A percentile compares a stretch with the other conserved stretches of the same genome.
Conservation (phyloP, 2,329 filamentous ascomycete genomes). For the Verticillium dahliae region DNA sequence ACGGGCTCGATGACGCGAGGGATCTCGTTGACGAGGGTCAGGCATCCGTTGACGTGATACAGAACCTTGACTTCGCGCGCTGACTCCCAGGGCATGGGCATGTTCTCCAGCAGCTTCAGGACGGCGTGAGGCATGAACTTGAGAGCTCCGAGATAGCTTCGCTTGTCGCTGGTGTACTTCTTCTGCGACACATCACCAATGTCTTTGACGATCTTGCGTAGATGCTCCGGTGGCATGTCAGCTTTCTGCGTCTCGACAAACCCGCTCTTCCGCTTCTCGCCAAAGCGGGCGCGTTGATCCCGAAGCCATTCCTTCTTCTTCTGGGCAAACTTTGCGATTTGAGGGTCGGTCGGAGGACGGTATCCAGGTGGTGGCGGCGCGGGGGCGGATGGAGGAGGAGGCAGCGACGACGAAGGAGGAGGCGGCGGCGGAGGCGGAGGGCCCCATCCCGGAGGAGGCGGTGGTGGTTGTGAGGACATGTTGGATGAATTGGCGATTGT, state of each 20-base stretch:
- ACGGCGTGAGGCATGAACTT: slow-evolving; percentile 99
- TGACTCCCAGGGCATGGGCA: slow-evolving; percentile 99
- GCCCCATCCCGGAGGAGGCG: slow-evolving; percentile 53
- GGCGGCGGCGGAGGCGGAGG: slow-evolving; percentile 40
- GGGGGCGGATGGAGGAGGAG: slow-evolving; percentile 49
- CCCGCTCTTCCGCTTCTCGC: slow-evolving; percentile 92
- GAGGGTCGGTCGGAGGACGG: slow-evolving; percentile 71
- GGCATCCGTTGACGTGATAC: slow-evolving; percentile 95
- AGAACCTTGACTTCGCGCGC: slow-evolving; percentile 94
- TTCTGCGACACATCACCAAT: slow-evolving; percentile 99
- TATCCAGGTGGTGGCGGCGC: slow-evolving; percentile 82
- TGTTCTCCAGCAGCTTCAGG: slow-evolving; percentile 94
- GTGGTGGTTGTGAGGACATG: slow-evolving; percentile 48
- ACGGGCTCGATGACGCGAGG: slow-evolving; percentile 96
- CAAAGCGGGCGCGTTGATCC: slow-evolving; percentile 83
- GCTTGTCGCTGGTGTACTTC: slow-evolving; percentile 98
- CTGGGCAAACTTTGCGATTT: slow-evolving; percentile 89
- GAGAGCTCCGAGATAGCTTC: slow-evolving; percentile 90
- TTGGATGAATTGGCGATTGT: slow-evolving; percentile 12
- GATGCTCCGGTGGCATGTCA: slow-evolving; percentile 96
- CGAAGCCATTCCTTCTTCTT: slow-evolving; percentile 99
- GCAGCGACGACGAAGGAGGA: slow-evolving; percentile 50
- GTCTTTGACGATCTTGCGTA: slow-evolving; percentile 96
- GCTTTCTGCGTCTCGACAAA: slow-evolving; percentile 98
- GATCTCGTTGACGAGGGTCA: slow-evolving; percentile 94